These are phyloP conservation scores for Chaetomiaceae sp. DNA, from an alignment of 2,329 filamentous ascomycete genomes.

Conservation along the genomic window DNA sequence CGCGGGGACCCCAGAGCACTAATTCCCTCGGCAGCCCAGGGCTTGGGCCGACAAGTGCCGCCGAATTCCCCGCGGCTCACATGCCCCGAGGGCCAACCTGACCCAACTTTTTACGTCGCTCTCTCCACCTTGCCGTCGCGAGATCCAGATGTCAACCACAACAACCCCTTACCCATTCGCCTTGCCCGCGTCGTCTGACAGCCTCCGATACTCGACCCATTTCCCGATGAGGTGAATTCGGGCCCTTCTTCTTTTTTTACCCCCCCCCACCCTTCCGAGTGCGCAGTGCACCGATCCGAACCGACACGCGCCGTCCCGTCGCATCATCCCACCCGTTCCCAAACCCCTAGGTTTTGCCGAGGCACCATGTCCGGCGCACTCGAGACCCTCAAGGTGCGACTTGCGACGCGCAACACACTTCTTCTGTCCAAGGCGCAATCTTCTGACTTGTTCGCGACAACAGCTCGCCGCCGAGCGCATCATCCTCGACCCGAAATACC, in stretches of 20 bases:
- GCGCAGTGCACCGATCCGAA: conserved; percentile 7
- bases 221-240: conserved; percentile 11
- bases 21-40: neutral
- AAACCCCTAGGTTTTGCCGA: too few relatives aligned
- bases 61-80: conserved; percentile 6
- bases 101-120: too few relatives aligned
- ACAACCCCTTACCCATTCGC: neutral
- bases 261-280: neutral
- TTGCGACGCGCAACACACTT: neutral
- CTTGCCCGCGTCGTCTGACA: neutral
- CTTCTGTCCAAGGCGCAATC: too few relatives aligned
- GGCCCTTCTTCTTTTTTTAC: too few relatives aligned
- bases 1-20: too few relatives aligned
- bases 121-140: neutral
- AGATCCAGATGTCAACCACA: neutral
- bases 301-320: neutral
- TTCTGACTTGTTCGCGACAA: conserved; percentile 5
- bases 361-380: conserved; percentile 19
- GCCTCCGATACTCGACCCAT: neutral
- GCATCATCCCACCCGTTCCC: neutral
- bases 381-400: conserved; percentile 16
- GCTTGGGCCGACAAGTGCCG: conserved; percentile 17
- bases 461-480: conserved; percentile 70
- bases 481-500: conserved; percentile 76
- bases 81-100: neutral